Evolutionary conservation across 345 rosid genomes (phyloP).

Genomic region (Raphanus sativus): DNA sequence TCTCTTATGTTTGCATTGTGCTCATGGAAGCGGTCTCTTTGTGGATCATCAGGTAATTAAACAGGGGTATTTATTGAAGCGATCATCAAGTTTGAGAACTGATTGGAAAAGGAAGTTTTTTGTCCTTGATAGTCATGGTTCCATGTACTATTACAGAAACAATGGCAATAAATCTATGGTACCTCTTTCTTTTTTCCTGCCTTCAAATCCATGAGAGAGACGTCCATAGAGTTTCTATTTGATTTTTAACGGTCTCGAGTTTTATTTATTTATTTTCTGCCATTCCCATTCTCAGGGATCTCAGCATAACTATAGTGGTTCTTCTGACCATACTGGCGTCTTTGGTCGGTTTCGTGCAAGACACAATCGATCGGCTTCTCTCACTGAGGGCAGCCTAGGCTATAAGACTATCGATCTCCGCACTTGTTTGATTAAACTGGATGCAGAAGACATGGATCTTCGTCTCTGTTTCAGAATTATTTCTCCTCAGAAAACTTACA

Average conservation of each 20-base stretch:
- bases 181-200: slow-evolving; percentile 30
- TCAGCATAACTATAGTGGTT: slow-evolving; percentile 56
- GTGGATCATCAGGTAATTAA: slow-evolving; percentile 49
- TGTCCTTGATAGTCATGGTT: slow-evolving; percentile 80
- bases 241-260: neutral
- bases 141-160: slow-evolving; percentile 69
- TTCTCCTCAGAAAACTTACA: slow-evolving; percentile 72
- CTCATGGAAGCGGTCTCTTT: slow-evolving; percentile 6
- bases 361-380: slow-evolving; percentile 58
- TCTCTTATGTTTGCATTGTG: neutral
- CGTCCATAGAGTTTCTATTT: neutral
- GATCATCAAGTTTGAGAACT: slow-evolving; percentile 67
- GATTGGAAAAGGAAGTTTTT: slow-evolving; percentile 93
- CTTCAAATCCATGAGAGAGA: neutral
- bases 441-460: slow-evolving; percentile 75
- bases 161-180: slow-evolving; percentile 61
- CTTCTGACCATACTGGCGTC: slow-evolving; percentile 63
- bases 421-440: slow-evolving; percentile 68
- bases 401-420: slow-evolving; percentile 61
- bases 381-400: slow-evolving; percentile 47
- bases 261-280: neutral
- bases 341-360: slow-evolving; percentile 79
- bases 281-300: slow-evolving; percentile 50
- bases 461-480: slow-evolving; percentile 91
- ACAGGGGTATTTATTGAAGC: slow-evolving; percentile 84